Evolutionary conservation across 2,329 filamentous ascomycete genomes (phyloP).

Genomic region (Xylariales sp.): DNA sequence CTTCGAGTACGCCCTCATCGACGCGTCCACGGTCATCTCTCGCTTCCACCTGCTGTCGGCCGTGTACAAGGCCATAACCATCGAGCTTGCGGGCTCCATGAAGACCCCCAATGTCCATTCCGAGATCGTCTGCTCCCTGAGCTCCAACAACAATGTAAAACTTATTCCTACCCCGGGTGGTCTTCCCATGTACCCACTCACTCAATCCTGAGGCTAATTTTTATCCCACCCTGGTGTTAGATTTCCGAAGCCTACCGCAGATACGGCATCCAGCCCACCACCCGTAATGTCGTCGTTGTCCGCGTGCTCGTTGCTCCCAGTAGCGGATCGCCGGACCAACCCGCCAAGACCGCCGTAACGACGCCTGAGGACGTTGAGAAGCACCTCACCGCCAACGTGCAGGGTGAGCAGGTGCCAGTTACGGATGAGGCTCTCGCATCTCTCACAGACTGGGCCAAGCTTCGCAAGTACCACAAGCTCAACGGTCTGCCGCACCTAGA

Average conservation of each 20-base stretch:
- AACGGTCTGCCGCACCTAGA: slow-evolving; percentile 53
- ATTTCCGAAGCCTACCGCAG: slow-evolving; percentile 89
- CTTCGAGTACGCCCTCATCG: slow-evolving; percentile 92
- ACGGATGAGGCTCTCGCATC: slow-evolving; percentile 57
- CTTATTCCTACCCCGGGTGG: too few species aligned
- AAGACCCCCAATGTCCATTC: slow-evolving; percentile 85
- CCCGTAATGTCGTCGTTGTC: slow-evolving; percentile 70
- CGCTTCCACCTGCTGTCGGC: slow-evolving; percentile 70
- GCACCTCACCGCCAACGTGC: slow-evolving; percentile 59
- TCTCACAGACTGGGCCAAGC: slow-evolving; percentile 61
- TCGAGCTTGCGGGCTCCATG: slow-evolving; percentile 55
- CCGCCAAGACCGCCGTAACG: too few species aligned
- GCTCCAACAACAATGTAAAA: slow-evolving; percentile 74
- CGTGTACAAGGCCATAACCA: slow-evolving; percentile 71
- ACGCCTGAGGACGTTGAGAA: slow-evolving; percentile 41
- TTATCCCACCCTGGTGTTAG: too few species aligned
- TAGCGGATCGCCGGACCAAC: background rate
- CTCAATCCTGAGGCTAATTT: too few species aligned
- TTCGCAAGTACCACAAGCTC: slow-evolving; percentile 85
- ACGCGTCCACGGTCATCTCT: slow-evolving; percentile 75
- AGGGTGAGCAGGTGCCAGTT: slow-evolving; percentile 57
- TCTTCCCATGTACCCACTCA: too few species aligned
- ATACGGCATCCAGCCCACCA: slow-evolving; percentile 73
- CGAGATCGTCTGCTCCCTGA: slow-evolving; percentile 78
- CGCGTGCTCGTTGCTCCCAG: slow-evolving; percentile 65